Evolutionary conservation across 208 protist species (phyloP).

Genomic region (Crithidia fasciculata): DNA sequence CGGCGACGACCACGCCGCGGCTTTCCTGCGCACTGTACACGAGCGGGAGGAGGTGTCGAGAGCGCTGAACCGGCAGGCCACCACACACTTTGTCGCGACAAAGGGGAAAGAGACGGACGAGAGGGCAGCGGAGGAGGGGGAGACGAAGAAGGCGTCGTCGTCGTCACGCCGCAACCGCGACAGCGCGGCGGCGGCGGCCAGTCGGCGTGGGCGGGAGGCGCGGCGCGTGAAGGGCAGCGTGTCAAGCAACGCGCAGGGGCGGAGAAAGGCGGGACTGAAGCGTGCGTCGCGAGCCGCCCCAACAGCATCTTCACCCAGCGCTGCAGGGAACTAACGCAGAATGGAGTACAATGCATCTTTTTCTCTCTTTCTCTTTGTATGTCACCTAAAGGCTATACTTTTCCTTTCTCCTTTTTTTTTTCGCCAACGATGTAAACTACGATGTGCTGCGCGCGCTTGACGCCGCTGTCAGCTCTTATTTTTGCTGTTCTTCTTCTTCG

Average conservation of each 20-base stretch:
- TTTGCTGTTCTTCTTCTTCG: not conserved
- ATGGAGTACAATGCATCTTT: not conserved
- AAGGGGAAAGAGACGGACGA: slow-evolving; percentile 27
- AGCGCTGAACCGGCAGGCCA: slow-evolving; percentile 16
- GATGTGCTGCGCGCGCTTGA: too few species aligned
- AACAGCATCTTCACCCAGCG: not conserved
- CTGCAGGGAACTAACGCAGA: not conserved
- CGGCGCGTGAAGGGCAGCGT: not conserved
- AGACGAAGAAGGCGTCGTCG: not conserved
- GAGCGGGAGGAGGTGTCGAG: slow-evolving; percentile 7
- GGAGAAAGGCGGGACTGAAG: not conserved
- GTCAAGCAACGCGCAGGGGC: not conserved
- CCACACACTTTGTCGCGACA: slow-evolving; percentile 19
- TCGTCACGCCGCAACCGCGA: not conserved
- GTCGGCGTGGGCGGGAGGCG: not conserved
- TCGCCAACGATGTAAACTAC: too few species aligned
- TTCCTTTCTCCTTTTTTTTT: not conserved
- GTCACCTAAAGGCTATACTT: not conserved
- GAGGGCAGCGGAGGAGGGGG: not conserved
- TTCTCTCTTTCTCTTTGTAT: not conserved
- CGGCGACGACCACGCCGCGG: slow-evolving; percentile 35
- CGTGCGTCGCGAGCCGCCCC: not conserved
- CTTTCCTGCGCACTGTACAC: slow-evolving; percentile 19
- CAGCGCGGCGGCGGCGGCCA: not conserved
- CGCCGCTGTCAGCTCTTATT: not conserved